Evolutionary conservation across 257 asterid species (phyloP), one percentile per base, ranked within the genome.

Genomic region (Nyctanthes arbortristis): DNA sequence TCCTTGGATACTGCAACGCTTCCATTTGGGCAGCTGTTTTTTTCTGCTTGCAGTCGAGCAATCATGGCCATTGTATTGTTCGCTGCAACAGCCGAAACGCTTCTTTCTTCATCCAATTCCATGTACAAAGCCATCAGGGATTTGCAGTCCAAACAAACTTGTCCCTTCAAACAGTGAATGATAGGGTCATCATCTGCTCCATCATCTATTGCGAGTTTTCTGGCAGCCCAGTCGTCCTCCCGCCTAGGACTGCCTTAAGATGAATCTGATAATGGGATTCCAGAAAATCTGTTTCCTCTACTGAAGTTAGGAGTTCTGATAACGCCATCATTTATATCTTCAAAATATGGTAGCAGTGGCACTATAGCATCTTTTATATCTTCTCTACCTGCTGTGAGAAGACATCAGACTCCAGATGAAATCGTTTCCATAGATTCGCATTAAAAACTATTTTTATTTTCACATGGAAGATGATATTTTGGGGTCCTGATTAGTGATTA

Each of bases 41-140:
- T 94, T 79, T 94, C 97, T 0, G 92, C 96, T 64, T 91, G 99
- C 18, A 94, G 76, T 31, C 92, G 83, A 7, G 97, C 88, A 59
- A 94, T 94, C 99, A 94, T 91, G 11, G 97, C 97, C 99, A 94
- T 94, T 13, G 99, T 97, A 55, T 94, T 91, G 62, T 89, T 91
- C 1, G 96, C 99, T 7, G 97, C 99, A n/a, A 89, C 86, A 18
- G 94, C 89, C 4, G 99, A 83, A 28, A 96, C 97, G 37, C 86
- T 94, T 78, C 99, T 78, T 77, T 94, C 99, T 74, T 94, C 95
- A 20, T 94, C 99, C 54, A 94, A 70, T 34, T 94, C 97, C 97
- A 85, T 74, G 79, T 94, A 85, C 57, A 91, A 45, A 6, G 80
- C 99, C 77, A 82, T 82, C 8, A 94, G 80, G 24, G 97, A 84